A percentile compares a stretch with the other conserved stretches of the same genome.
These are phyloP conservation scores for Mariannaea elegans DNA, from an alignment of 2,329 filamentous ascomycete species.

Conservation along the genomic window DNA sequence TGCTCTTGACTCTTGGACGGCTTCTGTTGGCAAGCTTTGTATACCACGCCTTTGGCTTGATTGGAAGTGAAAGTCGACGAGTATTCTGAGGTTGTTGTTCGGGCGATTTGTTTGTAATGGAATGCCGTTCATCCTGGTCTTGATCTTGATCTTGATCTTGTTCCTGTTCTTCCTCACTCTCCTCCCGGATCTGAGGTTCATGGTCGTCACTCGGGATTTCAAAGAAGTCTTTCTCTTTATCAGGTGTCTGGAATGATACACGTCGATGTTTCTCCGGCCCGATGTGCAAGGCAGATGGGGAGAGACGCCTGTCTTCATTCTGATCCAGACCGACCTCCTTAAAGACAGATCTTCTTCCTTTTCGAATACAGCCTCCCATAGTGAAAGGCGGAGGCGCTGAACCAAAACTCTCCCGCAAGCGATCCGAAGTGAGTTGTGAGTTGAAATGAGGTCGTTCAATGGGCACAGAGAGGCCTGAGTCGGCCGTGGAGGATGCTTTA, in stretches of 20 bases:
- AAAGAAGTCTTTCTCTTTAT: conserved; percentile 44
- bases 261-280: conserved; percentile 23
- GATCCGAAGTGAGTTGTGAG: conserved; percentile 59
- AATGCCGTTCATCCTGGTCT: conserved; percentile 11
- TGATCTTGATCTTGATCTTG: conserved; percentile 11
- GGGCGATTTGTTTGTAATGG: background rate
- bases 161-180: conserved; percentile 10
- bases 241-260: conserved; percentile 28
- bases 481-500: conserved; percentile 31
- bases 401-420: conserved; percentile 58
- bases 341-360: conserved; percentile 62
- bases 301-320: conserved; percentile 36
- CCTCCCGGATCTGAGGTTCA: background rate
- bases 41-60: conserved; percentile 51
- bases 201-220: conserved; percentile 36
- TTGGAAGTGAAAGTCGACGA: conserved; percentile 31
- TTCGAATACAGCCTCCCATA: conserved; percentile 56
- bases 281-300: conserved; percentile 25
- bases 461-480: conserved; percentile 23
- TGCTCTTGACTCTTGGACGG: conserved; percentile 54
- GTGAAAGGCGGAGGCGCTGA: conserved; percentile 50
- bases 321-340: conserved; percentile 59
- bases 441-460: conserved; percentile 58
- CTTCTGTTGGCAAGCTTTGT: conserved; percentile 50
- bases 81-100: conserved; percentile 15